Base-by-base conservation (phyloP, 2,329 filamentous ascomycete genomes). In the Onygenales sp. region DNA sequence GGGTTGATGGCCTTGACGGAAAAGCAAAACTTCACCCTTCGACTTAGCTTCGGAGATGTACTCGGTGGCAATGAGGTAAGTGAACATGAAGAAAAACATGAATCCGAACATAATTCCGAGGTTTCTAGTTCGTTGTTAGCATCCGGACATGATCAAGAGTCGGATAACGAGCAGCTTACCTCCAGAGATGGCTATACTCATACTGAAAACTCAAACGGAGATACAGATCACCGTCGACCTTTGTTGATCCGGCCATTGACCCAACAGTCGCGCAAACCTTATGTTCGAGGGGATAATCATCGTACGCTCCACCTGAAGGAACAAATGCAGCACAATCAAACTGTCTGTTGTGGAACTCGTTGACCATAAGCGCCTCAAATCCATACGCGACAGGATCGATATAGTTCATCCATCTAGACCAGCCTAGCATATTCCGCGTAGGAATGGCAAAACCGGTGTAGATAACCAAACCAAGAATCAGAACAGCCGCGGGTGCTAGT, bases 321-420 rank as follows among this genome's bases (percentile, higher is more conserved):
- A 81, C 65, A 39, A 71, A 74, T 2, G 56, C 55, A 0, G 62
- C 62, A 58, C 78, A 82, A 1, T 51, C 42, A 64, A 85, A 93
- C 0, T 81, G 55, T 13, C 84, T 80, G 55, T 74, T 72, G 60
- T 83, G 69, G 61, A 95, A 95, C 68, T 95, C 90, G 68, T 94
- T 94, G 58, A 87, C 79, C 78, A 91, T 85, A 31, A 93, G 76
- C 0, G 83, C 75, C 67, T 94, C 89, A 63, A 94, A 95, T 0
- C 82, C 82, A 59, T 93, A 95, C 1, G 81, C 82, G 10, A 94
- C 78, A 2, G 87, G 88, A 56, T 93, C 83, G 41, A 92, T 73
- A 65, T 88, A 92, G 65, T 86, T 86, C 57, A 94, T 81, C 89
- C 89, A 95, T 55, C 83, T 78, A 60, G 85, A 86, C 88, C 89